Base-by-base conservation (phyloP, 257 asterid species). In the Leptodermis oblonga region DNA sequence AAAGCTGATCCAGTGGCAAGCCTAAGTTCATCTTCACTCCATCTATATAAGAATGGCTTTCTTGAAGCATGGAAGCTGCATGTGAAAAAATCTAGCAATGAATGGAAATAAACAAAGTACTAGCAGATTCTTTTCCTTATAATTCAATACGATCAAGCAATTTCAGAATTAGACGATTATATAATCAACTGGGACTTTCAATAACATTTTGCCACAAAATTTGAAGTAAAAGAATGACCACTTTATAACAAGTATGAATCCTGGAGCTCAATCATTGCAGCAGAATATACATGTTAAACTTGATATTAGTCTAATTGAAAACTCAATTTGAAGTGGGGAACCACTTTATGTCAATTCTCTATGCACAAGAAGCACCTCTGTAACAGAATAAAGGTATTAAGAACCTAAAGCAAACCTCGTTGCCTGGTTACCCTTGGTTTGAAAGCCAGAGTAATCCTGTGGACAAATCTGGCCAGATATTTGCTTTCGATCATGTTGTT, bases 1-100 rank as follows among this genome's bases (percentile, higher is more conserved):
- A 36, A 72, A 75, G 69, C 80, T 56, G 90, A 85, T 60, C 98
- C 98, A 65, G 95, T 84, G 48, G 97, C 98, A 73, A 92, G 92
- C 84, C 78, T 67, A 65, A 81, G 78, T 80, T 92, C 96, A 67
- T 87, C 95, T 65, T 74, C 78, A 33, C 84, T 88, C 98, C 98
- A 92, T 68, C 83, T 79, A 76, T 82, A 69, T 49, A 58, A 51
- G 20, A 33, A 76, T 52, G 82, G 74, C 72, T 72, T 67, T 70
- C 43, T 70, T 55, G 74, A 69, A 26, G 33, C 45, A 76, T 28
- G 30, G 42, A 65, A 61, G n/a, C 81, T 75, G 76, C 78, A 73
- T n/a, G 41, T 13, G 33, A 54, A 30, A n/a, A n/a, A n/a, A 53
- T 51, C 45, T 28, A 49, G 42, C 42, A 30, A 55, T 46, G 36